Evolutionary conservation across 139 green algal species (phyloP), one percentile per base, ranked within the genome.

Genomic region (Micractinium conductrix): DNA sequence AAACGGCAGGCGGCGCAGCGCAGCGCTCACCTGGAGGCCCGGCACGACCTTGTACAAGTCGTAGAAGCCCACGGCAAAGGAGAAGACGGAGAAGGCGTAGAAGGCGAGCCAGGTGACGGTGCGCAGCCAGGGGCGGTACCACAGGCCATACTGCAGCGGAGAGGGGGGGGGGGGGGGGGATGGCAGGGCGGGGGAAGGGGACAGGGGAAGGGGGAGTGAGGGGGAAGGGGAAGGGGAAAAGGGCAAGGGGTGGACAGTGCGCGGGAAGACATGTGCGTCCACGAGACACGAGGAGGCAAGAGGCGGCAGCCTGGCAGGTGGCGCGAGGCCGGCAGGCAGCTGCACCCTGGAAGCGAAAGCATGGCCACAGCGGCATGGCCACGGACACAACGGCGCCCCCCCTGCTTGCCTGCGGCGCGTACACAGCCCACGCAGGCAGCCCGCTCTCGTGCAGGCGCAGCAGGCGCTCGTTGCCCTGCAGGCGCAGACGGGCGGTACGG

Each of bases 11-110:
- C n/a, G n/a, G n/a, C n/a, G n/a, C n/a, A n/a, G n/a, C n/a, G n/a
- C n/a, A n/a, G n/a, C 33, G 24, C 70, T 63, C 40, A 89, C 79
- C 86, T 92, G 90, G 43, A 97, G 83, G 74, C 91, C 92, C 7
- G 94, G 94, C 21, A 97, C 89, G 45, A 95, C 94, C 63, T 96
- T 96, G 87, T 95, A 96, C 45, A 97, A 62, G 81, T 96, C 94
- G 50, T 93, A 94, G 80, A 96, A 82, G 73, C 93, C 94, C 30
- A 89, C 85, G 19, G 81, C 84, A 85, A 97, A 91, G 67, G 92
- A 96, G 68, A 97, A 89, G 42, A 94, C 45, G 10, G 90, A 95
- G 43, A 98, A 88, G 33, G 90, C 83, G 10, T 96, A 88, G 87
- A 96, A 97, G 19, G 95, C 80, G 28, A 93, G 45, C 86, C 88